Conservation (phyloP, 179 eudicot species). For the Amaranthus tricolor region DNA sequence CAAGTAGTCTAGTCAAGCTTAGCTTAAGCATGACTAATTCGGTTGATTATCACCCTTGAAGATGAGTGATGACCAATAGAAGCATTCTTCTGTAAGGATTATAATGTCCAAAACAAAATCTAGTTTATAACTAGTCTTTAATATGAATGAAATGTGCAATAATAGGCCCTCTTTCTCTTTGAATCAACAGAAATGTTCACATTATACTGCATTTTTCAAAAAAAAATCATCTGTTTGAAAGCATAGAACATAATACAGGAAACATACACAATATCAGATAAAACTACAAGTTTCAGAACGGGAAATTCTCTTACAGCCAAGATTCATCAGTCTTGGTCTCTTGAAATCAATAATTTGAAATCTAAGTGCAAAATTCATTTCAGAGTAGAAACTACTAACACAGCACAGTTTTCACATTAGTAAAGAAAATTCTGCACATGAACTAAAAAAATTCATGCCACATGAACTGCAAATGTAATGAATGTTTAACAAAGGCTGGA, state of each 20-base stretch:
- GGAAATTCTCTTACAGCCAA: conserved; percentile 14
- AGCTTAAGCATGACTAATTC: too few species aligned
- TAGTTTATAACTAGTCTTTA: too few species aligned
- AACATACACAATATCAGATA: too few species aligned
- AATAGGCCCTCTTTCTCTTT: neutral
- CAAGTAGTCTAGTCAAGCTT: too few species aligned
- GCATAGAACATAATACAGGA: neutral
- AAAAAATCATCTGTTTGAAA: neutral
- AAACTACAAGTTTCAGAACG: conserved; percentile 14
- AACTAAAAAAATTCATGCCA: conserved; percentile 9
- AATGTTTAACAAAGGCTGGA: neutral
- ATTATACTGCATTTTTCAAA: too few species aligned
- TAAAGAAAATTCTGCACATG: conserved; percentile 20
- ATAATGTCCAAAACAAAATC: too few species aligned
- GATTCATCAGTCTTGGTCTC: conserved; percentile 1
- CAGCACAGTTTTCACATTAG: conserved; percentile 14
- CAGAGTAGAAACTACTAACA: conserved; percentile 11
- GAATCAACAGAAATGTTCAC: neutral
- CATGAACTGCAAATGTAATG: conserved; percentile 1
- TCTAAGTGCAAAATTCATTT: conserved; percentile 21
- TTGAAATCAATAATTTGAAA: conserved; percentile 9
- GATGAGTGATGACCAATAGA: too few species aligned
- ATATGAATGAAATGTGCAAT: neutral
- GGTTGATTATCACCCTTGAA: too few species aligned
- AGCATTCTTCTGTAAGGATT: too few species aligned